Percentiles rank a stretch among this genome's conserved stretches.
Evolutionary conservation across 257 asterid genomes (phyloP).

Genomic region (Prunella vulgaris): DNA sequence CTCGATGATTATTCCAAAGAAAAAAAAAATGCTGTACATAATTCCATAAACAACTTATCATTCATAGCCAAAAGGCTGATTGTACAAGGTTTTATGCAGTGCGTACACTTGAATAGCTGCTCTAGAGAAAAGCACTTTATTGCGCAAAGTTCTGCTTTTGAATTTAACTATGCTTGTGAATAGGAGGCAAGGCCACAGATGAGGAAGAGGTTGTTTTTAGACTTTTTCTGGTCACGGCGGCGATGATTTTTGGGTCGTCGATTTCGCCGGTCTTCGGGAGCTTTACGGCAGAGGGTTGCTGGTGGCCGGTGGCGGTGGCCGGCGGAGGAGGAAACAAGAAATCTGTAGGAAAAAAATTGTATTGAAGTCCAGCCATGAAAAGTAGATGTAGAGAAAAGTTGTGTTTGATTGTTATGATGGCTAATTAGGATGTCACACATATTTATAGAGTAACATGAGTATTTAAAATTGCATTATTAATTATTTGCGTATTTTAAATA

Average conservation of each 20-base stretch:
- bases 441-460: constrained; percentile 6
- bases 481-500: neutral
- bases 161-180: constrained; percentile 22
- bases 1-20: too few relatives aligned
- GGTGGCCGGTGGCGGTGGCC: constrained; percentile 24
- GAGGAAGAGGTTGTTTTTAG: constrained; percentile 31
- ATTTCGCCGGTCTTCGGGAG: constrained; percentile 25
- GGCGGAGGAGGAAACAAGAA: constrained; percentile 43
- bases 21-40: neutral
- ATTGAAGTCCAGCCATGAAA: constrained; percentile 59
- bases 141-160: neutral
- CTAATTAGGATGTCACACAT: neutral
- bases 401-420: neutral
- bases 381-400: neutral
- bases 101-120: neutral
- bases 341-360: constrained; percentile 58
- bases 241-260: constrained; percentile 23
- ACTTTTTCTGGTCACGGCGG: constrained; percentile 19
- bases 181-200: constrained; percentile 26
- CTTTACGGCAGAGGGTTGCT: constrained; percentile 26
- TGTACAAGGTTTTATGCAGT: neutral
- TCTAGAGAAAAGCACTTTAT: neutral
- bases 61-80: neutral
- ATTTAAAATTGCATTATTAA: too few relatives aligned
- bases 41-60: constrained; percentile 4